Base-by-base conservation (phyloP, 2,329 filamentous ascomycete genomes). In the Claviceps paspali region DNA sequence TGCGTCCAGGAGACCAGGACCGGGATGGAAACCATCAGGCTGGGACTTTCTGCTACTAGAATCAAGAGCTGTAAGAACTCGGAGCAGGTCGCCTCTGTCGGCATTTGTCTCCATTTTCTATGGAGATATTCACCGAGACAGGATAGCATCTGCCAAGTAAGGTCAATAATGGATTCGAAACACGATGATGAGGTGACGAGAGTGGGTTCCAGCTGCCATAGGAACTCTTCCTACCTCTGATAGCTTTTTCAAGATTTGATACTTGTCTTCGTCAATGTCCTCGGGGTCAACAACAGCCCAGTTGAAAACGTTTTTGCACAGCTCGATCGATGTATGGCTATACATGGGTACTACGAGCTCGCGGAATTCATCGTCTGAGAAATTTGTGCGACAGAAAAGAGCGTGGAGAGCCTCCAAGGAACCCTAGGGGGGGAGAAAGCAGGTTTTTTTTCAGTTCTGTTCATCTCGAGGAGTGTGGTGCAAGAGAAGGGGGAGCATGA, bases 21-120 rank as follows among this genome's bases (percentile, higher is more conserved):
- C 2, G 91, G 88, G 49, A 96, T 95, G 2, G 91, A 95, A 14
- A 98, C 79, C 31, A 91, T 79, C 39, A 98, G 69, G 54, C 91
- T 96, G 49, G 82, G 78, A 56, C 83, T 85, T 47, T 82, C 82
- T 38, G 87, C 73, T 37, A 95, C 79, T 38, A 73, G 67, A 42
- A 88, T 72, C 32, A 95, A 69, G 38, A 98, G 73, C 35, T 80
- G 73, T 41, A 96, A 70, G 47, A 96, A 83, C 5, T 75, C 76
- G 24, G 76, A 68, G 10, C 88, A 65, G 52, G 91, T 79, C 21
- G 64, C 57, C 38, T 77, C 53, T 58, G 68, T 41, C 1, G 81
- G 77, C 26, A 88, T 65, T 31, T 74, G 65, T 21, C 72, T 65
- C 42, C 79, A 79, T 45, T 83, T 84, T 43, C 82, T 75, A 49